These are phyloP conservation scores for Aspergillus sp. DNA, from an alignment of 2,329 filamentous ascomycete species.

Conservation along the genomic window DNA sequence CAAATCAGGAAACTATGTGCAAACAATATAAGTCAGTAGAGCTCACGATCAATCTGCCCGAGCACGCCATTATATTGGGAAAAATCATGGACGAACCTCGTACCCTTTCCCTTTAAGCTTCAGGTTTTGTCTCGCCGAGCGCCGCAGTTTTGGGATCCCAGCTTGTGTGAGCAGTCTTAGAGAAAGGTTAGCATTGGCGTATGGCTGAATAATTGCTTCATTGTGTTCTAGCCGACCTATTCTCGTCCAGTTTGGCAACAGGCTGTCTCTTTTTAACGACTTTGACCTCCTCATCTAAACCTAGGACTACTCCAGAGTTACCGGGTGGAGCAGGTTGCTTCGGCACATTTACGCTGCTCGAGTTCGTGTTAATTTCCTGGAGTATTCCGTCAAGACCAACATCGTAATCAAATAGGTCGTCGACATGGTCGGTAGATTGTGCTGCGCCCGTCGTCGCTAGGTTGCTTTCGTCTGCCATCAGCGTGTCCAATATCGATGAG, in stretches of 20 bases:
- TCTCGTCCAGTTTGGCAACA: slow-evolving; percentile 82
- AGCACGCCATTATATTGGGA: slow-evolving; percentile 4
- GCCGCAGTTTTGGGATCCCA: slow-evolving; percentile 79
- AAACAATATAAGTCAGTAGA: neutral
- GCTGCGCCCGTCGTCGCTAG: slow-evolving; percentile 14
- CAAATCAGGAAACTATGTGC: slow-evolving; percentile 73
- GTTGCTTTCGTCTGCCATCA: slow-evolving; percentile 14
- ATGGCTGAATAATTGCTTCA: neutral
- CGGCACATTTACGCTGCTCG: slow-evolving; percentile 16
- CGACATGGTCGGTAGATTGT: slow-evolving; percentile 50
- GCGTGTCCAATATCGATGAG: neutral
- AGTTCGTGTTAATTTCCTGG: slow-evolving; percentile 35
- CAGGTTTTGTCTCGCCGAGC: slow-evolving; percentile 66
- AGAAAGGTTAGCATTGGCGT: neutral
- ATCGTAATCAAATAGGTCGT: slow-evolving; percentile 76
- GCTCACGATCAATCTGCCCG: neutral
- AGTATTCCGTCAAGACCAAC: slow-evolving; percentile 56
- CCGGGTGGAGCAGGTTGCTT: slow-evolving; percentile 25
- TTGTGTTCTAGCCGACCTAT: slow-evolving; percentile 51
- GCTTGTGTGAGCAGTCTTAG: slow-evolving; percentile 73
- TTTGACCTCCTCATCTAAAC: slow-evolving; percentile 83
- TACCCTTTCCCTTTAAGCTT: slow-evolving; percentile 91
- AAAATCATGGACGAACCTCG: slow-evolving; percentile 57
- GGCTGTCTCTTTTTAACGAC: slow-evolving; percentile 75
- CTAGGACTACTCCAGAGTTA: slow-evolving; percentile 60